phyloP scores from a whole-genome alignment of 2,329 filamentous ascomycete species.

The Neofusicoccum cordaticola region DNA sequence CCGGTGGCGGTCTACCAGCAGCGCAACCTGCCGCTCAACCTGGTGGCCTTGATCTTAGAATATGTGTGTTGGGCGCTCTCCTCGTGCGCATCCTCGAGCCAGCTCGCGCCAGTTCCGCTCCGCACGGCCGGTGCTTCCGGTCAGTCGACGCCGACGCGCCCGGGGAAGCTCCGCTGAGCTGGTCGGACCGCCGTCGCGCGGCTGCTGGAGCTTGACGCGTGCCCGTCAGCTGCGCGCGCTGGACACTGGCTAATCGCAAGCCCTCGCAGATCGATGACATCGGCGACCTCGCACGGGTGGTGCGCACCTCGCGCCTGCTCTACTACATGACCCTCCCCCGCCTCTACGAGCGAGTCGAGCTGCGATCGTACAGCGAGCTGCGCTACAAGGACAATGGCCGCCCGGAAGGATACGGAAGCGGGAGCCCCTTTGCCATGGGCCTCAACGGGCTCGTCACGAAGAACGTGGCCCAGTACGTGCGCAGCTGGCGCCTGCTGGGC shows the following conservation, averaged over 20 bases:
- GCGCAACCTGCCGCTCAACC: slow-evolving; percentile 53
- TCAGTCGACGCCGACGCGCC: neutral
- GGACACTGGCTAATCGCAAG: slow-evolving; percentile 3
- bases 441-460: slow-evolving; percentile 61
- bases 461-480: slow-evolving; percentile 52
- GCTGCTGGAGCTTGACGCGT: neutral
- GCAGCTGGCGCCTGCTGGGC: slow-evolving; percentile 52
- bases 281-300: slow-evolving; percentile 58
- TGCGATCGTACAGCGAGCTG: slow-evolving; percentile 58
- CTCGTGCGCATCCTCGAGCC: neutral
- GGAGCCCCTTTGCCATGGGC: slow-evolving; percentile 62
- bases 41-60: slow-evolving; percentile 57
- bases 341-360: slow-evolving; percentile 55
- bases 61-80: slow-evolving; percentile 41
- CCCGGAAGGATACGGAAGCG: slow-evolving; percentile 60
- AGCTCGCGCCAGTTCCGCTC: neutral
- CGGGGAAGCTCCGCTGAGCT: neutral
- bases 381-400: slow-evolving; percentile 54
- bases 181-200: neutral
- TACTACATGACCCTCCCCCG: slow-evolving; percentile 64
- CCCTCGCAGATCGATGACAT: slow-evolving; percentile 53
- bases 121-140: neutral
- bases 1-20: slow-evolving; percentile 22
- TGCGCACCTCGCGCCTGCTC: slow-evolving; percentile 59
- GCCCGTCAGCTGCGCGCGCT: neutral